Percentiles rank a stretch among this genome's conserved stretches.
Evolutionary conservation across 2,329 filamentous ascomycete genomes (phyloP).

Genomic region (Plenodomus tracheiphilus): DNA sequence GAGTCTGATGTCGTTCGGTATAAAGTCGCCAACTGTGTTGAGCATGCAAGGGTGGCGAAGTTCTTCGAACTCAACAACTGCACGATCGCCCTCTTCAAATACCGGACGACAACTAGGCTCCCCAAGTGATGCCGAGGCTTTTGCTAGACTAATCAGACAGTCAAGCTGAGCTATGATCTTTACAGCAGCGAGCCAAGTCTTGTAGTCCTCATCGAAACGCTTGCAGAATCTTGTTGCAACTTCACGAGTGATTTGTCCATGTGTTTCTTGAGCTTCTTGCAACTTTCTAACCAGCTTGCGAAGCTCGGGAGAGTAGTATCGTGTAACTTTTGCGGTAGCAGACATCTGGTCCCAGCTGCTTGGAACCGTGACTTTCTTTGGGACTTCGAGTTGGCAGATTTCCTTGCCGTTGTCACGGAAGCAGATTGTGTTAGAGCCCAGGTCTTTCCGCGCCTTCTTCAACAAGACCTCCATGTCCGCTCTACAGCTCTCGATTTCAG

Average conservation of each 20-base stretch:
- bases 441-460: slow-evolving; percentile 68
- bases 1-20: slow-evolving; percentile 89
- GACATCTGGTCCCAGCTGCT: slow-evolving; percentile 96
- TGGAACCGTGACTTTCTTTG: slow-evolving; percentile 83
- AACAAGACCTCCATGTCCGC: slow-evolving; percentile 72
- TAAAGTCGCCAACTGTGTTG: slow-evolving; percentile 87
- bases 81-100: slow-evolving; percentile 85
- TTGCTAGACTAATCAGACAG: slow-evolving; percentile 90
- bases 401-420: slow-evolving; percentile 85
- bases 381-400: slow-evolving; percentile 92
- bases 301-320: slow-evolving; percentile 89
- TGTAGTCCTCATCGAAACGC: slow-evolving; percentile 86
- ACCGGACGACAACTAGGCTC: slow-evolving; percentile 83
- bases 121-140: slow-evolving; percentile 80
- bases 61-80: slow-evolving; percentile 87
- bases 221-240: slow-evolving; percentile 81
- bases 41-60: slow-evolving; percentile 95
- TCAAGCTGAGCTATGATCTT: slow-evolving; percentile 90
- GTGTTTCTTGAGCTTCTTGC: slow-evolving; percentile 92
- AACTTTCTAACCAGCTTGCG: slow-evolving; percentile 80
- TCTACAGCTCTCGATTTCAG: slow-evolving; percentile 75
- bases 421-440: slow-evolving; percentile 68
- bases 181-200: slow-evolving; percentile 84
- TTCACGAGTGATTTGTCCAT: slow-evolving; percentile 87
- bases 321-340: slow-evolving; percentile 83